Conservation (phyloP, 257 asterid genomes). For the Fraxinus excelsior region DNA sequence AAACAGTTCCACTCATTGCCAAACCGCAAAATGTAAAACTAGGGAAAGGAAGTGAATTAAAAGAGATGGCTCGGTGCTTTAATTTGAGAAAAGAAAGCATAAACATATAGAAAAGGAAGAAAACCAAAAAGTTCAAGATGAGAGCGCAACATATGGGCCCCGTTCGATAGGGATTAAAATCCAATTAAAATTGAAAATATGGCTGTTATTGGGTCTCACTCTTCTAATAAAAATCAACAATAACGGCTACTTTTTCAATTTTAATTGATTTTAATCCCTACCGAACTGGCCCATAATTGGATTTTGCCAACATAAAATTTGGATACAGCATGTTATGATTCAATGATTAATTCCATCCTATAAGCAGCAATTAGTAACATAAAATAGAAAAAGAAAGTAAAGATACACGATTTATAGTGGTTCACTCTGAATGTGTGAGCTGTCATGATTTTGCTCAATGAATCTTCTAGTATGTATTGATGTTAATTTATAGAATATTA, state of each 20-base stretch:
- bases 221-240: too few relatives aligned
- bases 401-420: background rate
- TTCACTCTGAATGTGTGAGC: background rate
- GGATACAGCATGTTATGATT: background rate
- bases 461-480: too few relatives aligned
- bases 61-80: conserved; percentile 5
- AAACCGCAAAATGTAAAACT: conserved; percentile 7
- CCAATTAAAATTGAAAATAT: too few relatives aligned
- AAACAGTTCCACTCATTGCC: conserved; percentile 19
- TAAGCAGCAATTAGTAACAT: background rate
- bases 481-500: too few relatives aligned
- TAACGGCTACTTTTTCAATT: too few relatives aligned
- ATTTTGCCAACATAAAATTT: background rate
- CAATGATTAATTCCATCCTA: background rate
- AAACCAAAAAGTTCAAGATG: background rate
- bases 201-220: too few relatives aligned
- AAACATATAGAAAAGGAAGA: background rate
- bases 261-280: too few relatives aligned
- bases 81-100: background rate
- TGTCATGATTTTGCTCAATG: too few relatives aligned
- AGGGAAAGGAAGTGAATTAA: conserved; percentile 1
- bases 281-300: too few relatives aligned
- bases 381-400: background rate
- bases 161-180: too few relatives aligned
- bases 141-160: background rate